These are phyloP conservation scores for Fusarium sp. DNA, from an alignment of 2,329 filamentous ascomycete genomes.

Conservation along the genomic window DNA sequence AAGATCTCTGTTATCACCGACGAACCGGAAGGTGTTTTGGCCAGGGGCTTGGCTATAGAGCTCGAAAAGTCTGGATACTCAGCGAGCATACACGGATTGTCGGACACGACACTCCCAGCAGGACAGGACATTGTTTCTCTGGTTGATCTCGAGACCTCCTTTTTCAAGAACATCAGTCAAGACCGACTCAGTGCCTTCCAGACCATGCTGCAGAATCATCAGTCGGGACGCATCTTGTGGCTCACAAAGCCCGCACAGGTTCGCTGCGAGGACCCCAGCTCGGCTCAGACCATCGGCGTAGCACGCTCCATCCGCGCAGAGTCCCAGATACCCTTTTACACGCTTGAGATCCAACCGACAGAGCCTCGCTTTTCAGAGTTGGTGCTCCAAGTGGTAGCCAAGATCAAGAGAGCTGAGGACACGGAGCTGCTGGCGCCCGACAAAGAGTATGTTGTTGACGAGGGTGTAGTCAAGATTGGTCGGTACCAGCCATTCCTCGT, in stretches of 20 bases:
- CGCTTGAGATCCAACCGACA: constrained; percentile 6
- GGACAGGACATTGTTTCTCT: constrained; percentile 10
- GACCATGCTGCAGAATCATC: not conserved
- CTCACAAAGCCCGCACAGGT: constrained; percentile 4
- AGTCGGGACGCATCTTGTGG: constrained; percentile 2
- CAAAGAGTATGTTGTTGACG: constrained; percentile 9
- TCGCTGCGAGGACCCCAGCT: not conserved
- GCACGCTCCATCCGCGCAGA: constrained; percentile 14
- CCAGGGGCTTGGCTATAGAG: not conserved
- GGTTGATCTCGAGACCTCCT: constrained; percentile 8
- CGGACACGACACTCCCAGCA: not conserved
- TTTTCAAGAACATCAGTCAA: constrained; percentile 1
- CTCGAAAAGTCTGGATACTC: too few relatives aligned
- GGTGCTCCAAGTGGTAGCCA: not conserved
- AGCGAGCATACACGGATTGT: too few relatives aligned
- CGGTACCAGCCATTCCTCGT: not conserved
- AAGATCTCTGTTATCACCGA: not conserved
- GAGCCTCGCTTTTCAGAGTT: not conserved
- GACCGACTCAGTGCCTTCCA: constrained; percentile 2
- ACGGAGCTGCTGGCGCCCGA: constrained; percentile 4
- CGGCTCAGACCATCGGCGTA: constrained; percentile 2
- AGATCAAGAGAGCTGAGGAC: constrained; percentile 4
- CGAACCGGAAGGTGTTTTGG: not conserved
- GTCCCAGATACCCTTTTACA: constrained; percentile 1
- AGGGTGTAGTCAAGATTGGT: constrained; percentile 6